These are phyloP conservation scores for Lasiodiplodia sp. DNA, from an alignment of 2,329 filamentous ascomycete genomes.

Conservation along the genomic window DNA sequence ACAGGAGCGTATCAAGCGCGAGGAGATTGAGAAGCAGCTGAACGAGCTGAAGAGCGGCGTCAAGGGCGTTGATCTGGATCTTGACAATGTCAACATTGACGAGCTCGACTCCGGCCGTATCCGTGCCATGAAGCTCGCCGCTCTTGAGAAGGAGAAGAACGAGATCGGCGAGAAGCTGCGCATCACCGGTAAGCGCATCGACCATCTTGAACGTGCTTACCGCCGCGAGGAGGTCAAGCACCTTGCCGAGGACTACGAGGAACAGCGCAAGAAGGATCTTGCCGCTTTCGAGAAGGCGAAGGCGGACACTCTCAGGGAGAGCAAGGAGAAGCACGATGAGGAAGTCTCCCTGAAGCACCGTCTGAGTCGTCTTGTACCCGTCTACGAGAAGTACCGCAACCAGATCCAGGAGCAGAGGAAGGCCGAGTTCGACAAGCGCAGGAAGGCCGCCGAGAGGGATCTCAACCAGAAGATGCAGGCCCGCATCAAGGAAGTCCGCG, in stretches of 20 bases:
- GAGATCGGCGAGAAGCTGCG: constrained; percentile 90
- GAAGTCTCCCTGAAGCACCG: constrained; percentile 94
- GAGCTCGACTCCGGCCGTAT: constrained; percentile 67
- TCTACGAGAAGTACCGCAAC: constrained; percentile 83
- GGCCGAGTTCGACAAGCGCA: constrained; percentile 94
- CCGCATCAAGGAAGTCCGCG: constrained; percentile 87
- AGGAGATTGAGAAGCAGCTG: constrained; percentile 79
- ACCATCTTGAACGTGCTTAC: constrained; percentile 96
- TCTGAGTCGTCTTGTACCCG: constrained; percentile 81
- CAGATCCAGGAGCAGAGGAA: constrained; percentile 86
- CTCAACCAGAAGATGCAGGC: constrained; percentile 89
- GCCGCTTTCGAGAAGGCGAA: constrained; percentile 82
- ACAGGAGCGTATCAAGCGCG: constrained; percentile 54
- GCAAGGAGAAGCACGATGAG: constrained; percentile 88
- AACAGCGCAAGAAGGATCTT: constrained; percentile 79
- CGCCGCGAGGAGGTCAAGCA: constrained; percentile 96
- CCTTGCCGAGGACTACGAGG: constrained; percentile 82
- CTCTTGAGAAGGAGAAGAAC: constrained; percentile 98
- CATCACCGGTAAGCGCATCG: constrained; percentile 92
- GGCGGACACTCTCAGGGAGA: constrained; percentile 77
- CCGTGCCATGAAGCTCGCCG: constrained; percentile 91
- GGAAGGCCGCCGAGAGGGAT: constrained; percentile 89
- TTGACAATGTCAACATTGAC: constrained; percentile 87
- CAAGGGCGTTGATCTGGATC: constrained; percentile 87
- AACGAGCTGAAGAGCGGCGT: constrained; percentile 91